Base-by-base conservation (phyloP, 768 basidiomycete species). In the button mushroom (Agaricus bisporus) region DNA sequence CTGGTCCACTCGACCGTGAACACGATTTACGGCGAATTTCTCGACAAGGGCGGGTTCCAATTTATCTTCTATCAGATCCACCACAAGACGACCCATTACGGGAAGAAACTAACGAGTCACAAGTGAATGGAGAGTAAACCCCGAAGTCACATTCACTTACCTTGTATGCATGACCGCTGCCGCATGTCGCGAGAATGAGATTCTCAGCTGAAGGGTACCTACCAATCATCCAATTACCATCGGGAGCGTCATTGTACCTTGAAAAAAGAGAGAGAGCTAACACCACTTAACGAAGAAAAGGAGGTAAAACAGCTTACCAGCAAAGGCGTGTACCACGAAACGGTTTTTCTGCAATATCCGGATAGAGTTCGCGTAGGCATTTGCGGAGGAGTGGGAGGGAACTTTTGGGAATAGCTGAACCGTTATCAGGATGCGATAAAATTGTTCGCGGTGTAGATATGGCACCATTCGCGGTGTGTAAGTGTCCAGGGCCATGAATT, bases 181-280 rank as follows among this genome's bases (percentile, higher is more conserved):
- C 95, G 15, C 81, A 90, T 0, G 95, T 95, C 1, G 93, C 95
- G 26, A 98, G 66, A 49, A 94, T 66, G 10, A 98, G 64, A 5
- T 78, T 78, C 22, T 72, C 67, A 58, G 85, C 76, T 12, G 66
- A 65, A 22, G 77, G 76, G 59, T 87, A 81, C 56, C 70, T 80
- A 22, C 93, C 90, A 58, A 98, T 91, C 41, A 97, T 72, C 91
- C 92, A 98, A 66, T 98, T 80, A 3, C 82, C 85, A 61, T 94
- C 88, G 1, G 83, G 77, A 4, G 92, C 83, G 61, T 97, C 95
- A 20, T 86, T 86, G 65, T 98, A 98, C 91, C 91, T 94, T 32
- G 32, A 32, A 32, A 32, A 8, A 7, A 22, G 22, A 22, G 22
- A 22, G 22, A 17, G 38, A n/a, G 7, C 9, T 2, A 12, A 17